A percentile compares a stretch with the other conserved stretches of the same genome.
Evolutionary conservation across 2,329 filamentous ascomycete species (phyloP).

Genomic region (Metarhizium album): DNA sequence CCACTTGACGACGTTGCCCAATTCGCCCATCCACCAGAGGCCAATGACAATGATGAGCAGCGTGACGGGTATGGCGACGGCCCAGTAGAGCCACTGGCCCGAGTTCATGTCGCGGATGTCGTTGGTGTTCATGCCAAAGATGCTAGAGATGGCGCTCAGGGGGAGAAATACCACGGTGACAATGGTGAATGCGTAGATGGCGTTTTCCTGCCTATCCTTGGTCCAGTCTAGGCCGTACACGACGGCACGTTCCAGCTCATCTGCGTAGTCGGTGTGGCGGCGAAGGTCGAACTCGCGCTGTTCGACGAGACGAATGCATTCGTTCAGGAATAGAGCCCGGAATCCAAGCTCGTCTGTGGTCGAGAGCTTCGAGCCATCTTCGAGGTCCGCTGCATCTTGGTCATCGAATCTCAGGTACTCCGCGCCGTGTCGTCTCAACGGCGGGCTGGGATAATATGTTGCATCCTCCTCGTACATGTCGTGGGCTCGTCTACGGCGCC

Average conservation of each 20-base stretch:
- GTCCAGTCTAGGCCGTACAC: slow-evolving; percentile 27
- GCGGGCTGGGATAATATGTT: background rate
- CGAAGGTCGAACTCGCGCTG: slow-evolving; percentile 24
- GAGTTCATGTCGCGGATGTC: slow-evolving; percentile 39
- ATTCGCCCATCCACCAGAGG: slow-evolving; percentile 32
- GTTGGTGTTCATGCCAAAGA: slow-evolving; percentile 43
- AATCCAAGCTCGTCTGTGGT: slow-evolving; percentile 27
- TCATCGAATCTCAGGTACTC: slow-evolving; percentile 14
- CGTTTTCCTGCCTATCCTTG: slow-evolving; percentile 34
- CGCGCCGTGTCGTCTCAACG: slow-evolving; percentile 6
- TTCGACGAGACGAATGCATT: slow-evolving; percentile 27
- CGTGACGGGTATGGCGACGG: slow-evolving; percentile 35
- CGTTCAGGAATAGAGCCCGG: slow-evolving; percentile 26
- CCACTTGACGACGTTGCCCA: slow-evolving; percentile 24
- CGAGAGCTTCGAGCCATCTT: slow-evolving; percentile 22
- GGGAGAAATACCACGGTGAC: slow-evolving; percentile 39
- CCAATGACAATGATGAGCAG: slow-evolving; percentile 26
- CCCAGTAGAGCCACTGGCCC: slow-evolving; percentile 40
- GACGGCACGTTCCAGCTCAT: slow-evolving; percentile 19
- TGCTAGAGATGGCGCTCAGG: slow-evolving; percentile 33
- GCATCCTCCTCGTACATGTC: background rate
- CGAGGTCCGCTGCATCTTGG: slow-evolving; percentile 15
- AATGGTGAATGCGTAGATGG: slow-evolving; percentile 39
- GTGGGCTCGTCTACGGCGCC: slow-evolving; percentile 1
- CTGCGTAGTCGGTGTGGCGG: slow-evolving; percentile 19